Conservation (phyloP, 371 early-diverging fungal species). For the Rhizomucor miehei region DNA sequence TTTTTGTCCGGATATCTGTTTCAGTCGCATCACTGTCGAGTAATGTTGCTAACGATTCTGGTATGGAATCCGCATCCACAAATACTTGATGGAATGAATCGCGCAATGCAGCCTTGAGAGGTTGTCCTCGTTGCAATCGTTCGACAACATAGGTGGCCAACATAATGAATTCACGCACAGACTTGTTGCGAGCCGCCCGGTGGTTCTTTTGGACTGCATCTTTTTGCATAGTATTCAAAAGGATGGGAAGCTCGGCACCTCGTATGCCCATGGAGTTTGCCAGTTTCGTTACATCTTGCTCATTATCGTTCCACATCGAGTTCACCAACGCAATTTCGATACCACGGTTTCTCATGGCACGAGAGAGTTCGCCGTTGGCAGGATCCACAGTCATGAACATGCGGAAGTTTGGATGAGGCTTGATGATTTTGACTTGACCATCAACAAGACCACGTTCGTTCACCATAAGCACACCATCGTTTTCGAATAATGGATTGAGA, state of each 20-base stretch:
- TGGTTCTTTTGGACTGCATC: conserved; percentile 23
- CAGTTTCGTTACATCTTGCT: conserved; percentile 44
- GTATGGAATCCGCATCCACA: conserved; percentile 30
- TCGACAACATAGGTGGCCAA: conserved; percentile 62
- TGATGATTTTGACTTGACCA: conserved; percentile 78
- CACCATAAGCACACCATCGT: conserved; percentile 84
- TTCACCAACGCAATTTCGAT: conserved; percentile 82
- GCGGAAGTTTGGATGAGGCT: conserved; percentile 95
- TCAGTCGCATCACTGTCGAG: conserved; percentile 12
- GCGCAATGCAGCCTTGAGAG: conserved; percentile 43
- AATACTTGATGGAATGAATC: conserved; percentile 60
- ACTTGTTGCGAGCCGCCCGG: conserved; percentile 34
- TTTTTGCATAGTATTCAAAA: conserved; percentile 32
- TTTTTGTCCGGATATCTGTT: conserved; percentile 17
- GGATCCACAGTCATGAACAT: conserved; percentile 99
- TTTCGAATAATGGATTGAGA: conserved; percentile 91
- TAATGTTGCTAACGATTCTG: conserved; percentile 16
- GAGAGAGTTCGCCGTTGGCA: conserved; percentile 87
- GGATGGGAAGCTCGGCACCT: conserved; percentile 33
- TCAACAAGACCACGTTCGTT: conserved; percentile 89
- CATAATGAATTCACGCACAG: conserved; percentile 54
- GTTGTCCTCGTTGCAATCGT: conserved; percentile 66
- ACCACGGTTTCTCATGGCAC: conserved; percentile 97
- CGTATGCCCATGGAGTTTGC: conserved; percentile 56
- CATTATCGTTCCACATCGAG: conserved; percentile 38